Evolutionary conservation across 2,329 filamentous ascomycete genomes (phyloP).

Genomic region (Cytospora piceicola): DNA sequence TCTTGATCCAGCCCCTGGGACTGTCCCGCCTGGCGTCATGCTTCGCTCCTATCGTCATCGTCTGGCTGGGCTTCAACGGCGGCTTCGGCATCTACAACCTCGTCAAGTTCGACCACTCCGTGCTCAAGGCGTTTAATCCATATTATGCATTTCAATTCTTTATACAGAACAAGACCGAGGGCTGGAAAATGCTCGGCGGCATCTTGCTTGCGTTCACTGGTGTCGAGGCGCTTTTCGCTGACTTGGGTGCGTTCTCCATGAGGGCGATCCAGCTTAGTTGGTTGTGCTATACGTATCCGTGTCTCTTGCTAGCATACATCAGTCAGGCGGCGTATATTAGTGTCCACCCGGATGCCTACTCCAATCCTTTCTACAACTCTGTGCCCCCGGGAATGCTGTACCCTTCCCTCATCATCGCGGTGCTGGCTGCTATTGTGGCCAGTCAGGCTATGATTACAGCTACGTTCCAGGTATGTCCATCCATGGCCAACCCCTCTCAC

Average conservation of each 20-base stretch:
- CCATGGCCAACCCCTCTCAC: too few relatives aligned
- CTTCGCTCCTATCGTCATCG: conserved; percentile 67
- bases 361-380: conserved; percentile 74
- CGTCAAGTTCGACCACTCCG: conserved; percentile 52
- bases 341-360: conserved; percentile 57
- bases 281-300: conserved; percentile 69
- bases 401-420: conserved; percentile 67
- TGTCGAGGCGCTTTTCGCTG: conserved; percentile 75
- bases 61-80: conserved; percentile 67
- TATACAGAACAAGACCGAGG: conserved; percentile 58
- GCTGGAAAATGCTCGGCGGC: conserved; percentile 67
- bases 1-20: conserved; percentile 66
- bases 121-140: conserved; percentile 59
- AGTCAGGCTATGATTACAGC: conserved; percentile 78
- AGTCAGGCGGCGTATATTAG: conserved; percentile 75
- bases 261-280: conserved; percentile 72
- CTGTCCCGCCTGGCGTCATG: conserved; percentile 59
- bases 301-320: conserved; percentile 64
- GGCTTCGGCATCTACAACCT: conserved; percentile 66
- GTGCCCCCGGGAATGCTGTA: conserved; percentile 69
- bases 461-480: conserved; percentile 59
- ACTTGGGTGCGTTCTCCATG: conserved; percentile 72
- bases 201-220: conserved; percentile 76
- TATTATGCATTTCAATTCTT: conserved; percentile 65
- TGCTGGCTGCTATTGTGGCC: conserved; percentile 72